phyloP scores from a whole-genome alignment of 768 basidiomycete species.

The Pholiota microspora region DNA sequence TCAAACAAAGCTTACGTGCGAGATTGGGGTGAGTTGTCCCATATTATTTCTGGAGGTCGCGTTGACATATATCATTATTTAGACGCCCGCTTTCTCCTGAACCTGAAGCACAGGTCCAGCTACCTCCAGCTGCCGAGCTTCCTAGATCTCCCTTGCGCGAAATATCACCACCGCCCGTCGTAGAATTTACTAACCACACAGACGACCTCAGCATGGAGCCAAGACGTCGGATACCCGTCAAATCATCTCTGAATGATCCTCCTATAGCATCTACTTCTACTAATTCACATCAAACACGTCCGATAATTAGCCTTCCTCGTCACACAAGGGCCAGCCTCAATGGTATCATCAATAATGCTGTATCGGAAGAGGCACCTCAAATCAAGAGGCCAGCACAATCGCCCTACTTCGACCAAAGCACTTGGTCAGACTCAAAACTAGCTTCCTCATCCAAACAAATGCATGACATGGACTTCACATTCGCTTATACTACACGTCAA shows the following conservation, averaged over 20 bases:
- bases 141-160: conserved; percentile 38
- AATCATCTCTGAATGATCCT: conserved; percentile 8
- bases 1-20: conserved; percentile 56
- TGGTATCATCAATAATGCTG: not conserved
- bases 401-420: not conserved
- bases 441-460: not conserved
- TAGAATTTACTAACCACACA: conserved; percentile 21
- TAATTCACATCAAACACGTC: conserved; percentile 9
- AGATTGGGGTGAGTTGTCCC: conserved; percentile 62
- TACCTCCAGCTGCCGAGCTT: conserved; percentile 7
- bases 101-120: conserved; percentile 5
- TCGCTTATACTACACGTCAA: conserved; percentile 18
- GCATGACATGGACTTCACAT: conserved; percentile 14
- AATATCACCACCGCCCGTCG: conserved; percentile 32
- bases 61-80: conserved; percentile 4
- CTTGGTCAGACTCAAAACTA: not conserved
- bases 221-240: conserved; percentile 32
- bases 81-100: conserved; percentile 24
- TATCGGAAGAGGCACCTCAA: not conserved
- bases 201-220: conserved; percentile 40
- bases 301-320: conserved; percentile 14
- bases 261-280: not conserved
- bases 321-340: not conserved
- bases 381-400: not conserved
- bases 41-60: not conserved